phyloP scores from a whole-genome alignment of 345 rosid species.

The Gossypium australe region DNA sequence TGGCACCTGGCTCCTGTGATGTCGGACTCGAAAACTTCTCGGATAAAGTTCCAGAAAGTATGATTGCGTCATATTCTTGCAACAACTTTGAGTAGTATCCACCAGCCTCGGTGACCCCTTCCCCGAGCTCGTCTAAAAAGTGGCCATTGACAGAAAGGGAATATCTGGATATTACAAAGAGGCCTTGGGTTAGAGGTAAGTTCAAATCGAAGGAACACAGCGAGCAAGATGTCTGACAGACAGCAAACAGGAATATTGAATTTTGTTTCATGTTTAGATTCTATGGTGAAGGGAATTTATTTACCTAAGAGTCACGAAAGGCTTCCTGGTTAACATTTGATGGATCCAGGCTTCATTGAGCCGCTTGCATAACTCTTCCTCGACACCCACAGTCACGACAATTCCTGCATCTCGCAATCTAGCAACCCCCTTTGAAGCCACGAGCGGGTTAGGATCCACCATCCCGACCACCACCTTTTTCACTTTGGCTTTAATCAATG shows the following conservation, averaged over 20 bases:
- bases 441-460: constrained; percentile 90
- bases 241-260: not conserved
- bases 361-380: constrained; percentile 69
- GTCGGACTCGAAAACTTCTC: constrained; percentile 29
- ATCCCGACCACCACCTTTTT: constrained; percentile 77
- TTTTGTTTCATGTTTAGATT: not conserved
- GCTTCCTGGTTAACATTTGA: constrained; percentile 61
- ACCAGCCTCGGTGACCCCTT: constrained; percentile 41
- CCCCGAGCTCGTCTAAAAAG: constrained; percentile 53
- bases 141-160: constrained; percentile 64
- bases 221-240: not conserved
- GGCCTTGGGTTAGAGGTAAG: constrained; percentile 1
- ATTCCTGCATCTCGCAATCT: constrained; percentile 65
- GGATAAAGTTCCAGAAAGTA: constrained; percentile 44
- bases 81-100: constrained; percentile 71
- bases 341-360: constrained; percentile 75
- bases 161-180: constrained; percentile 39
- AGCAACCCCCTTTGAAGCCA: constrained; percentile 63
- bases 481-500: constrained; percentile 73
- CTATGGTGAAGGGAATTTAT: constrained; percentile 1
- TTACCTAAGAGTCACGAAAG: constrained; percentile 72
- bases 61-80: constrained; percentile 67
- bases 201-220: not conserved
- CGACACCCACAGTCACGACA: constrained; percentile 58
- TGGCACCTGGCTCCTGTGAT: constrained; percentile 57